Base-by-base conservation (phyloP, 2,329 filamentous ascomycete species). In the Fusarium begoniae region DNA sequence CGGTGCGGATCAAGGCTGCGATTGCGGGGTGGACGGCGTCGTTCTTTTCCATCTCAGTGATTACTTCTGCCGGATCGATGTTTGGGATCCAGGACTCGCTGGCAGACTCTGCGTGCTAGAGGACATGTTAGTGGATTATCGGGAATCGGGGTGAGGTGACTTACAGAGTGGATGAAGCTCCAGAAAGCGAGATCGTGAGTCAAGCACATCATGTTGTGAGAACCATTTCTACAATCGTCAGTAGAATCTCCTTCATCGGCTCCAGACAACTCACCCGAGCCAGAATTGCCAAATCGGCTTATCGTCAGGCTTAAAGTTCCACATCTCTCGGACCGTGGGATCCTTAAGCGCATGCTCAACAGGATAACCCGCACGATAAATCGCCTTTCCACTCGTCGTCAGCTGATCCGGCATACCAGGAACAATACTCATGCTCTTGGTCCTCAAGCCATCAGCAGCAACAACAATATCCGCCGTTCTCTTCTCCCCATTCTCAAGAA, bases 141-240 rank as follows among this genome's bases (percentile, higher is more conserved):
- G 3, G 1, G 0, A 4, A 17, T 8, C 20, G 2, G 3, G 20
- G 9, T 2, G 15, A 11, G 4, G 3, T 2, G 3, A 38, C 70
- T 55, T n/a, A 59, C 70, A 1, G 70, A 73, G 8, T 73, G 70
- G 5, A 73, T 73, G 53, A 73, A 73, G 15, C 70, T 73, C 70
- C 70, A 73, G 10, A 73, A 73, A 2, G 70, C 70, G 4, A 73
- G 35, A 6, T 73, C 70, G 3, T 66, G 60, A 1, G 70, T 73
- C 2, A 73, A 37, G 0, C 60, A 54, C 13, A 74, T 43, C 70
- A 73, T 73, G 13, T 70, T 73, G 24, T 73, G 70, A 9, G 70
- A 70, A 5, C 70, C 70, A 7, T 73, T 70, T 7, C 70, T 73
- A 1, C 7, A 18, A 20, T 2, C 0, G 35, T 73, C 7, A 73